Percentiles rank a stretch among this genome's conserved stretches.
phyloP scores from a whole-genome alignment of 73 alveolate genomes.

The Tetrahymena borealis region DNA sequence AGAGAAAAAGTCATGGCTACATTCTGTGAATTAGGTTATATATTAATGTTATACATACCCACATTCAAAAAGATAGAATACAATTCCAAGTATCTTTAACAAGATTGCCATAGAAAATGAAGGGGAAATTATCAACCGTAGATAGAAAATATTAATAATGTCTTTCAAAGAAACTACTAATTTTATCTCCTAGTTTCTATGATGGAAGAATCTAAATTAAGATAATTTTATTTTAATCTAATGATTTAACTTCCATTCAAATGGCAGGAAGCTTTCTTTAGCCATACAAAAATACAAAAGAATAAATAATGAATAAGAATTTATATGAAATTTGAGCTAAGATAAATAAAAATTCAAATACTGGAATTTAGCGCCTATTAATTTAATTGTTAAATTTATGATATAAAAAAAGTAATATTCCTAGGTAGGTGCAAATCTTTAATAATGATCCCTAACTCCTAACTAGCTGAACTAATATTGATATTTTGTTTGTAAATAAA shows the following conservation, averaged over 20 bases:
- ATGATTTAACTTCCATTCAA: too few species aligned
- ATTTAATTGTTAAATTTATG: neutral
- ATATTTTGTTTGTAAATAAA: too few species aligned
- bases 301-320: too few species aligned
- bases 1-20: neutral
- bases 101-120: neutral
- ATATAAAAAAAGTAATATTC: neutral
- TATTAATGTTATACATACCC: neutral
- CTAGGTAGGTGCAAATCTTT: neutral
- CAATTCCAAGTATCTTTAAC: neutral
- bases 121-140: neutral
- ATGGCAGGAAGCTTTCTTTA: too few species aligned
- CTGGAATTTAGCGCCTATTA: neutral
- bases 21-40: neutral
- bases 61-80: neutral
- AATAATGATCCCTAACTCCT: neutral
- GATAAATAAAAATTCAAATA: neutral
- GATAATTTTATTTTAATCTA: too few species aligned
- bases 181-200: too few species aligned
- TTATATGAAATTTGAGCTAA: neutral
- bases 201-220: too few species aligned
- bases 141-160: too few species aligned
- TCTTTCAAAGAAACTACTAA: too few species aligned
- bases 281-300: too few species aligned
- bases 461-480: neutral